Conservation (phyloP, 352 stramenopile genomes). For the Phytophthora lateralis region DNA sequence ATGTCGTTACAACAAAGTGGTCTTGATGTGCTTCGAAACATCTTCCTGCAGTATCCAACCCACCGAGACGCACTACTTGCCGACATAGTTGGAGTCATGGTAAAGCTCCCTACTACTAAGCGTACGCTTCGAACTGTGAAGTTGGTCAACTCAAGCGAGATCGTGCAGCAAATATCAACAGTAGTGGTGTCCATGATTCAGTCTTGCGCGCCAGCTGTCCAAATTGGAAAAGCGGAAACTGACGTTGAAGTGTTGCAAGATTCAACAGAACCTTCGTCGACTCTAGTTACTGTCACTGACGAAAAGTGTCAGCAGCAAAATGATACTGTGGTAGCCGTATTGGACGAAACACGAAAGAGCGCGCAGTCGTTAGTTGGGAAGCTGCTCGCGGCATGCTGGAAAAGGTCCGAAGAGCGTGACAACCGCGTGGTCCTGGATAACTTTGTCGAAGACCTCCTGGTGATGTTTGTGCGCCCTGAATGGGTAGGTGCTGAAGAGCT, state of each 20-base stretch:
- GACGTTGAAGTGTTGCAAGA: slow-evolving; percentile 5
- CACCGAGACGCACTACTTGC: slow-evolving; percentile 69
- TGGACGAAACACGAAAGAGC: slow-evolving; percentile 46
- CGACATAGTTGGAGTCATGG: slow-evolving; percentile 75
- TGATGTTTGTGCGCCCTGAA: slow-evolving; percentile 82
- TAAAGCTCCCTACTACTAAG: slow-evolving; percentile 80
- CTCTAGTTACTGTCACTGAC: slow-evolving; percentile 23
- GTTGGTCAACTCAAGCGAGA: slow-evolving; percentile 49
- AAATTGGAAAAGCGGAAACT: slow-evolving; percentile 7
- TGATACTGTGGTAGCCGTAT: slow-evolving; percentile 5
- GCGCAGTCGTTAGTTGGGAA: slow-evolving; percentile 49
- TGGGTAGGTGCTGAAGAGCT: slow-evolving; percentile 77
- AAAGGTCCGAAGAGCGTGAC: slow-evolving; percentile 82
- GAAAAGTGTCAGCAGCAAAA: slow-evolving; percentile 20
- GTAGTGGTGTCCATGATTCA: slow-evolving; percentile 72
- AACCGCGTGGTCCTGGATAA: slow-evolving; percentile 80
- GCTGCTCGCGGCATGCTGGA: slow-evolving; percentile 78
- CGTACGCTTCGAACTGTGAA: slow-evolving; percentile 74
- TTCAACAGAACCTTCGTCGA: slow-evolving; percentile 18
- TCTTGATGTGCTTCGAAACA: slow-evolving; percentile 56
- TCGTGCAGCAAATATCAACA: slow-evolving; percentile 74
- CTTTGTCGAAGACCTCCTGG: slow-evolving; percentile 83
- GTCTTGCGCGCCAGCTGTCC: slow-evolving; percentile 34
- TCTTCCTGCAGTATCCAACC: slow-evolving; percentile 70
- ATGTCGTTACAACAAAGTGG: slow-evolving; percentile 68